Conservation (phyloP, 2,329 filamentous ascomycete species). For the Trichothecium roseum region DNA sequence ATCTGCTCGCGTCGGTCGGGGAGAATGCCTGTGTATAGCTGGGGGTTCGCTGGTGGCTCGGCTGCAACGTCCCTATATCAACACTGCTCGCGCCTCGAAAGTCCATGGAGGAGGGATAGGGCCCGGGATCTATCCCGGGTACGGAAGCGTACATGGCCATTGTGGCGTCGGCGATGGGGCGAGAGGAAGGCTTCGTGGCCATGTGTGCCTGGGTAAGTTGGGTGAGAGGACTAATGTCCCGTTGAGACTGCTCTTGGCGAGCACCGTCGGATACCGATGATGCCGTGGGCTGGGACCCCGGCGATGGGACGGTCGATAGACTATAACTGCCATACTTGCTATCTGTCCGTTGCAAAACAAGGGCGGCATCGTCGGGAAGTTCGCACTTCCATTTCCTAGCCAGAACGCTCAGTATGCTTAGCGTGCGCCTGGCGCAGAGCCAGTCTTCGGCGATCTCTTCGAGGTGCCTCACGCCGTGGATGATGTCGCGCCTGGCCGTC, state of each 20-base stretch:
- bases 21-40: slow-evolving; percentile 1
- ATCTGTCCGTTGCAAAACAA: slow-evolving; percentile 68
- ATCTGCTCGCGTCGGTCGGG: slow-evolving; percentile 5
- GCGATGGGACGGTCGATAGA: slow-evolving; percentile 50
- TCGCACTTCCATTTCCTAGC: slow-evolving; percentile 84
- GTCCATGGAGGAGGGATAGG: neutral
- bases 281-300: slow-evolving; percentile 23
- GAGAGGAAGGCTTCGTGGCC: no score
- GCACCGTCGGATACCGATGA: slow-evolving; percentile 12
- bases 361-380: slow-evolving; percentile 71
- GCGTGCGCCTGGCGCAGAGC: slow-evolving; percentile 76
- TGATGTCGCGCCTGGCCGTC: slow-evolving; percentile 79
- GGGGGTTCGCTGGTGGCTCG: neutral
- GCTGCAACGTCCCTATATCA: no score
- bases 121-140: no score
- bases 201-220: slow-evolving; percentile 18
- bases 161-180: slow-evolving; percentile 4
- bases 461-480: slow-evolving; percentile 80
- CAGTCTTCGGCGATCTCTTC: slow-evolving; percentile 95
- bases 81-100: no score
- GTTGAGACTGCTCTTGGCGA: slow-evolving; percentile 5
- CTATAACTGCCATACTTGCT: slow-evolving; percentile 67
- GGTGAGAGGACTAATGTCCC: slow-evolving; percentile 23
- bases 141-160: neutral
- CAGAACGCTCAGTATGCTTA: slow-evolving; percentile 76